Evolutionary conservation across 768 basidiomycete species (phyloP).

Genomic region (Cubamyces sp.): DNA sequence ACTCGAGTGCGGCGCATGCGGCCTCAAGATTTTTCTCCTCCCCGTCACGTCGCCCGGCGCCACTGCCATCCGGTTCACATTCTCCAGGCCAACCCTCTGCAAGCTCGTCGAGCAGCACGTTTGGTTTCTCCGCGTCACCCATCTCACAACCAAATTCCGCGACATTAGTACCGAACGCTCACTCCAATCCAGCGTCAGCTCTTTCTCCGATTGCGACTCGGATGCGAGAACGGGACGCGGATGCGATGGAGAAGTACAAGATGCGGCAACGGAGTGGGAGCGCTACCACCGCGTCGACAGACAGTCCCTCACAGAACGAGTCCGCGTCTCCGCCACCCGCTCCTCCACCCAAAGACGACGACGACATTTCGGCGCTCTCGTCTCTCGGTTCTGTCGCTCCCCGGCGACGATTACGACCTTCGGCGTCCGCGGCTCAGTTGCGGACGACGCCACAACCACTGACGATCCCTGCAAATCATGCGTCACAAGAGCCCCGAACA

Average conservation of each 20-base stretch:
- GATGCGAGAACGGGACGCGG: slow-evolving; percentile 83
- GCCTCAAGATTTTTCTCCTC: slow-evolving; percentile 42
- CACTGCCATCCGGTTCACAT: slow-evolving; percentile 55
- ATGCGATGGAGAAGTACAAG: slow-evolving; percentile 87
- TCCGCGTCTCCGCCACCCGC: slow-evolving; percentile 51
- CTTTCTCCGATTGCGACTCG: slow-evolving; percentile 80
- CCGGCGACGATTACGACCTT: slow-evolving; percentile 65
- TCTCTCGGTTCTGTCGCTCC: slow-evolving; percentile 61
- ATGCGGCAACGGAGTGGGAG: slow-evolving; percentile 83
- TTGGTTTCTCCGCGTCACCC: slow-evolving; percentile 46
- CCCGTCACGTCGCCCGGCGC: slow-evolving; percentile 33
- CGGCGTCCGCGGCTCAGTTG: slow-evolving; percentile 78
- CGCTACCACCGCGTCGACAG: slow-evolving; percentile 71
- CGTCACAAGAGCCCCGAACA: slow-evolving; percentile 49
- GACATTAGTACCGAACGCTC: slow-evolving; percentile 33
- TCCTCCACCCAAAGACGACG: slow-evolving; percentile 55
- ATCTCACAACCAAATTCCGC: slow-evolving; percentile 35
- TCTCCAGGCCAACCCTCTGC: slow-evolving; percentile 59
- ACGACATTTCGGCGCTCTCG: slow-evolving; percentile 39
- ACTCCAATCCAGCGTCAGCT: slow-evolving; percentile 47
- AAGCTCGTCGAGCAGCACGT: slow-evolving; percentile 42
- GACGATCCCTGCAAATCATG: slow-evolving; percentile 33
- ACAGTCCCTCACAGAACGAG: slow-evolving; percentile 67
- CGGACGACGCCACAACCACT: slow-evolving; percentile 51
- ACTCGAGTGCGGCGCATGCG: slow-evolving; percentile 50